phyloP scores from a whole-genome alignment of 805 yeast species.

The Sporopachydermia lactativora region DNA sequence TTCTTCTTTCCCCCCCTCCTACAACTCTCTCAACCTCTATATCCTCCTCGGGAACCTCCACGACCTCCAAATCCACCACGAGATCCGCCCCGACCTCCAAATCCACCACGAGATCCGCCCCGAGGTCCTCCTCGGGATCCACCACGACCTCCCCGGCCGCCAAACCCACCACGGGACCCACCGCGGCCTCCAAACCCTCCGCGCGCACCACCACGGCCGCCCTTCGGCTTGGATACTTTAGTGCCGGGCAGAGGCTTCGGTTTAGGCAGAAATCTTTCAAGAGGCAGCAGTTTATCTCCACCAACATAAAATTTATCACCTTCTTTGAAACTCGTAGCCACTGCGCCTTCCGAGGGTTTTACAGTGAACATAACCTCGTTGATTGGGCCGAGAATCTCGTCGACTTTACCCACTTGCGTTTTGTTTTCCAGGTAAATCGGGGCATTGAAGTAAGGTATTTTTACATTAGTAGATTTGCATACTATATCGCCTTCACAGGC shows the following conservation, averaged over 20 bases:
- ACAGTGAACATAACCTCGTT: conserved; percentile 97
- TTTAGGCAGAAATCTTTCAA: conserved; percentile 94
- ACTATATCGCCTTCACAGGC: conserved; percentile 96
- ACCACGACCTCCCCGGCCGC: conserved; percentile 29
- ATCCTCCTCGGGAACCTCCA: conserved; percentile 22
- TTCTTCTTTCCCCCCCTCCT: conserved; percentile 15
- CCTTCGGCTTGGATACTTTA: conserved; percentile 55
- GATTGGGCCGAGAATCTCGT: conserved; percentile 93
- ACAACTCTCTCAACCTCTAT: conserved; percentile 21
- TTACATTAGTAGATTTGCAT: conserved; percentile 86
- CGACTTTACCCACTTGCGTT: conserved; percentile 92
- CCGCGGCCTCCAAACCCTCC: conserved; percentile 30
- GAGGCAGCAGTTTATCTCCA: conserved; percentile 86
- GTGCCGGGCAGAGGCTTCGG: conserved; percentile 82
- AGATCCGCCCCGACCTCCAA: conserved; percentile 31
- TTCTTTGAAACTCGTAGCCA: conserved; percentile 80
- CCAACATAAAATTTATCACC: conserved; percentile 96
- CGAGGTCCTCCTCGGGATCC: conserved; percentile 31
- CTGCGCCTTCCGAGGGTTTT: conserved; percentile 93
- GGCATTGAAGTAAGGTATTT: conserved; percentile 96
- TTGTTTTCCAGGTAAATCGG: conserved; percentile 95
- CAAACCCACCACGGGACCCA: conserved; percentile 34
- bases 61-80: conserved; percentile 22
- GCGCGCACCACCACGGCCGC: conserved; percentile 37
- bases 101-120: conserved; percentile 29